Evolutionary conservation across 108 stramenopile species (phyloP), one percentile per base, ranked within the genome.

Genomic region (Aureococcus anophagefferens): DNA sequence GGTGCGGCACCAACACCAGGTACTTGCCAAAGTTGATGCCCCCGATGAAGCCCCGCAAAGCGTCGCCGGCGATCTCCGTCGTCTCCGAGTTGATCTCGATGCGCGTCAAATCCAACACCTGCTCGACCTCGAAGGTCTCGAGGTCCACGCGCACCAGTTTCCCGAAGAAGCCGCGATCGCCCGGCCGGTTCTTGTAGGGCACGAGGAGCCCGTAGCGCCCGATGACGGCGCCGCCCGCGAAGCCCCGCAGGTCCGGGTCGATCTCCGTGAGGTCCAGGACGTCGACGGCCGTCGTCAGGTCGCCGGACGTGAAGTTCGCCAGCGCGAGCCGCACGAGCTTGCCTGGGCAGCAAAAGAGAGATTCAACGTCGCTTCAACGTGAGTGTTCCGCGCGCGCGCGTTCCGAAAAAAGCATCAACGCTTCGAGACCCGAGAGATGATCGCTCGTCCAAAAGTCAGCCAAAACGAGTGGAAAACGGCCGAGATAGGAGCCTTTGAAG

Each of bases 71-170:
- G 18, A 32, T 17, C 33, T 34, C 70, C 25, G 35, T 71, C 13
- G 63, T 59, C 63, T 72, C 67, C n/a, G n/a, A 46, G 14, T 45
- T 28, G 16, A 62, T 63, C 31, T 46, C 30, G 17, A 65, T n/a
- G 33, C 76, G 18, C 45, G 65, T 68, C n/a, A 66, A 15, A 16
- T 34, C 63, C n/a, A 46, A 46, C 33, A 79, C 76, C 67, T 35
- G 66, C 18, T 74, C 78, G 16, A 62, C 33, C 25, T 33, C 59
- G 36, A 79, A 79, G 29, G 68, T 33, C 72, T 67, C 30, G 0
- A 81, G 65, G 33, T 79, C 72, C 51, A 83, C 36, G 14, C 80
- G 78, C 33, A 83, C 83, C 35, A 83, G 31, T 40, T 79, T 83
- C 45, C 83, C 80, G 29, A 65, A 79, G 33, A 44, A 83, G 25